phyloP scores from a whole-genome alignment of 768 basidiomycete genomes.

The Trichaptum fuscoviolaceum region DNA sequence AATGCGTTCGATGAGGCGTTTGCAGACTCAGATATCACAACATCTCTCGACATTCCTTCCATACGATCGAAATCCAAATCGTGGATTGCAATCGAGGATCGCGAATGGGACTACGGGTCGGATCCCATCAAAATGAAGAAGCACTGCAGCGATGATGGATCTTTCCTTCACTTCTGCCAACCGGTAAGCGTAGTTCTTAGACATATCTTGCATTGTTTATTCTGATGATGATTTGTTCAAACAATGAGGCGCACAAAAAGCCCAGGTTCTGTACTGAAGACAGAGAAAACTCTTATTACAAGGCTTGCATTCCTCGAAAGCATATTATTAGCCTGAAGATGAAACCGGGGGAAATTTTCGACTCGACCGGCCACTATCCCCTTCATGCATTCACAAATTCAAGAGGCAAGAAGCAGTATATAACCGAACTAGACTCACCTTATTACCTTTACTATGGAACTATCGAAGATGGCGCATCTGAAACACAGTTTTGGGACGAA shows the following conservation, averaged over 20 bases:
- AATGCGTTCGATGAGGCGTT: neutral
- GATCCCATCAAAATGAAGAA: neutral
- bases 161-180: neutral
- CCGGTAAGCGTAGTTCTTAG: neutral
- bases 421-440: neutral
- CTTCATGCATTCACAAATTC: neutral
- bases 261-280: neutral
- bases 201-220: neutral
- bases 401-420: neutral
- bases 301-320: neutral
- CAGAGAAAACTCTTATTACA: neutral
- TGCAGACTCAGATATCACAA: neutral
- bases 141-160: neutral
- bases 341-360: neutral
- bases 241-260: neutral
- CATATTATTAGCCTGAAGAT: neutral
- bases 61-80: neutral
- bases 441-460: neutral
- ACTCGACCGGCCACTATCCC: neutral
- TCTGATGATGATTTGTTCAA: neutral
- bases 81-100: neutral
- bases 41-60: neutral
- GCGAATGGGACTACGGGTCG: neutral
- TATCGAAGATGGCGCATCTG: neutral
- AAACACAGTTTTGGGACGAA: neutral